Evolutionary conservation across 768 basidiomycete genomes (phyloP), one percentile per base, ranked within the genome.

Genomic region (Lactifluus hygrophoroides): DNA sequence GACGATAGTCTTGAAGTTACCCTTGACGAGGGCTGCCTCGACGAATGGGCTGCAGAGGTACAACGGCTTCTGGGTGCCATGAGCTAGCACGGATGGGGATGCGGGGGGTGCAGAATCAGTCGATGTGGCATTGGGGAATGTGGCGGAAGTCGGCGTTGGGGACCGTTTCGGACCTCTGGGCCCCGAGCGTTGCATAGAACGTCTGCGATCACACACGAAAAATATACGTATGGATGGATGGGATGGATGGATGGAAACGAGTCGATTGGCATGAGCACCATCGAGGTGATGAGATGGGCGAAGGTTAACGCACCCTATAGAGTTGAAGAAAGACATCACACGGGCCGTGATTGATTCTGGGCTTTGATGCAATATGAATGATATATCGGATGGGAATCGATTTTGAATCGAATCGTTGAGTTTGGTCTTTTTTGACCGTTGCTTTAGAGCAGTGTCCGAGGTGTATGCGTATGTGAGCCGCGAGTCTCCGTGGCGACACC

Each of bases 1-100:
- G 57, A 97, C 94, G 66, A 98, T 97, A 3, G 94, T 96, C 76
- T 95, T 97, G 77, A 96, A 97, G 73, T 94, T 96, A 23, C 95
- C 95, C 71, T 95, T 97, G 58, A 98, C 94, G 44, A 98, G 80
- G 0, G 95, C 92, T 2, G 93, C 88, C 66, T 95, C 94, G 55
- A 89, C 91, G 70, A 98, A 98, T 3, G 94, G 94, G 54, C 89
- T 88, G 71, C 88, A 95, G 11, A 97, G 80, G 69, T 95, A 96
- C 17, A 97, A 74, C 1, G 90, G 87, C 63, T 89, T 90, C 35
- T 66, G 67, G 51, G 44, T n/a, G 60, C 47, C 6, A 78, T 77
- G 13, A 78, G 75, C 3, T 75, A 68, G 2, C 75, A 75, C 7
- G 70, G 66, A 32, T 71, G 75, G 21, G 74, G 77, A 68, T 3